Percentiles rank a stretch among this genome's conserved stretches.
These are phyloP conservation scores for Rhizopus arrhizus DNA, from an alignment of 371 early-diverging fungal species.

Conservation along the genomic window DNA sequence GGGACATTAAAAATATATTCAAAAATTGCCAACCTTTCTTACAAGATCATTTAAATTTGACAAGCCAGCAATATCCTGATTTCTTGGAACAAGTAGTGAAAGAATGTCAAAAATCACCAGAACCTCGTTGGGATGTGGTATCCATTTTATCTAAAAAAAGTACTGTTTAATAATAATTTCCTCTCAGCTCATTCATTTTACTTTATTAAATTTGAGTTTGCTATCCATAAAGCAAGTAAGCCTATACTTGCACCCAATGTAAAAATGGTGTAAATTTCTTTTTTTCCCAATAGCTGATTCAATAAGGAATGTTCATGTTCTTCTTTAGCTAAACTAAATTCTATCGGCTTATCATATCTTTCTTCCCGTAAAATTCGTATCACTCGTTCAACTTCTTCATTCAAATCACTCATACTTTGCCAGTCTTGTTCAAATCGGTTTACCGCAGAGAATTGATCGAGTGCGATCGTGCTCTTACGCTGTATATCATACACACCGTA, in stretches of 20 bases:
- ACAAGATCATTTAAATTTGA: constrained; percentile 12
- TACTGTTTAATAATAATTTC: neutral
- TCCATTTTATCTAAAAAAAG: constrained; percentile 22
- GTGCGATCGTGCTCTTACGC: constrained; percentile 36
- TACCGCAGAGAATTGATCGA: constrained; percentile 39
- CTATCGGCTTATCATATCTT: constrained; percentile 27
- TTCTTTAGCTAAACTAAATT: neutral
- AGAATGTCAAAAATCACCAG: constrained; percentile 23
- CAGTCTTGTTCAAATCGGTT: constrained; percentile 34
- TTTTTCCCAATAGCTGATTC: constrained; percentile 15
- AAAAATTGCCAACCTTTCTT: constrained; percentile 26
- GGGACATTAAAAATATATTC: constrained; percentile 24
- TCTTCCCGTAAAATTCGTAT: constrained; percentile 18
- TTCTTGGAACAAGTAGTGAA: constrained; percentile 18
- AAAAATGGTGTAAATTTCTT: constrained; percentile 32
- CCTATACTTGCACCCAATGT: constrained; percentile 48
- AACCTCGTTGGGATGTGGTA: constrained; percentile 19
- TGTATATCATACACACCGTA: constrained; percentile 50
- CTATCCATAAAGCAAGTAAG: constrained; percentile 37
- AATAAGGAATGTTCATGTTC: constrained; percentile 5
- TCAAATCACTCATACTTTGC: constrained; percentile 6
- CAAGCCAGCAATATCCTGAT: constrained; percentile 20
- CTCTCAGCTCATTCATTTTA: constrained; percentile 11
- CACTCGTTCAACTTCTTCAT: neutral
- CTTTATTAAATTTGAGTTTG: constrained; percentile 41